Conservation (phyloP, 1,139 yeast genomes). For the Pichiaceae sp. region DNA sequence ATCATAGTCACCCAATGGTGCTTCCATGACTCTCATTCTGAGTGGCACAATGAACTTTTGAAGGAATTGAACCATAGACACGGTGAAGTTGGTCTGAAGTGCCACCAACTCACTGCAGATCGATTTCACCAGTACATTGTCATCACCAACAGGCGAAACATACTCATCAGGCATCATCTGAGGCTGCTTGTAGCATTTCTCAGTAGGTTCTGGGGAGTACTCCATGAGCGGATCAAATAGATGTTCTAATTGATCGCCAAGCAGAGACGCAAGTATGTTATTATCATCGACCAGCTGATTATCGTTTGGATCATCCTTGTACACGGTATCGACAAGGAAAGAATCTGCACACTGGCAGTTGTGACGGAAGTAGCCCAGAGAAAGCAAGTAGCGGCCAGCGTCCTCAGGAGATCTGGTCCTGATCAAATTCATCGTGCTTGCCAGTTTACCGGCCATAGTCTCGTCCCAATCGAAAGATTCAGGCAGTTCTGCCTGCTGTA, state of each 20-base stretch:
- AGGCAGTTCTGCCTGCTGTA: slow-evolving; percentile 20
- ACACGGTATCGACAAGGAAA: slow-evolving; percentile 63
- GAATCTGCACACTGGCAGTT: slow-evolving; percentile 43
- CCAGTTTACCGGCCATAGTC: slow-evolving; percentile 70
- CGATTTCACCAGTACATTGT: slow-evolving; percentile 28
- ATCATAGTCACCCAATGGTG: slow-evolving; percentile 37
- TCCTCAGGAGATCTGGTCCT: slow-evolving; percentile 42
- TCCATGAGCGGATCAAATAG: slow-evolving; percentile 84
- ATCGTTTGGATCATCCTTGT: slow-evolving; percentile 37
- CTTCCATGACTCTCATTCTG: slow-evolving; percentile 58
- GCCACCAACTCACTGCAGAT: slow-evolving; percentile 60
- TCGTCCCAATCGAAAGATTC: slow-evolving; percentile 51
- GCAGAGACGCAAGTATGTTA: slow-evolving; percentile 60
- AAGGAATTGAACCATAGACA: slow-evolving; percentile 60
- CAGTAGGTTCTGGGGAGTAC: slow-evolving; percentile 84
- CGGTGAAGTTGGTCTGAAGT: slow-evolving; percentile 68
- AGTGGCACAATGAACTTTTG: slow-evolving; percentile 76
- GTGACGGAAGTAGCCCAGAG: slow-evolving; percentile 49
- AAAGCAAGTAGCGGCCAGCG: slow-evolving; percentile 42
- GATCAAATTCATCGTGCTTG: slow-evolving; percentile 50
- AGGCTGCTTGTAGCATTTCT: slow-evolving; percentile 55
- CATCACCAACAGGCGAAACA: slow-evolving; percentile 17
- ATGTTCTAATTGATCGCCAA: slow-evolving; percentile 84
- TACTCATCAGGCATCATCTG: slow-evolving; percentile 3
- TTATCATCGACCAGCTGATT: slow-evolving; percentile 46